A percentile compares a stretch with the other conserved stretches of the same genome.
Conservation (phyloP, 495 filamentous ascomycete species). For the Aspergillus haitiensis region DNA sequence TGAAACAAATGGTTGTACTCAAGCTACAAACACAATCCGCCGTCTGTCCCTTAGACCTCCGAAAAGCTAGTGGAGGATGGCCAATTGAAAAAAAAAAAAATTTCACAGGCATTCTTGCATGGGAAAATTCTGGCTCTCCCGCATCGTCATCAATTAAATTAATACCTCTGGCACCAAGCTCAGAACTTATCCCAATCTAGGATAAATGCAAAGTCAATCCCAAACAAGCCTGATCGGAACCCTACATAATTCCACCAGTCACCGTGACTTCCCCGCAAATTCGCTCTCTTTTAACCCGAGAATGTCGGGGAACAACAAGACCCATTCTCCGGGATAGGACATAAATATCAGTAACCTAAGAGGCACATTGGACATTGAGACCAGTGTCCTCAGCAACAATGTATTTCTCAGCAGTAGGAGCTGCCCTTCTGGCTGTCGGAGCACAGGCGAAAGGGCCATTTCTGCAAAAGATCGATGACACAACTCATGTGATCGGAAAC, state of each 20-base stretch:
- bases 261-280: neutral
- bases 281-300: neutral
- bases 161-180: neutral
- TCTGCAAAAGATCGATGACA: constrained; percentile 8
- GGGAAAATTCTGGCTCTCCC: too few relatives aligned
- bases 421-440: neutral
- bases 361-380: too few relatives aligned
- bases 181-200: neutral
- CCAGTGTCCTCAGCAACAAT: neutral
- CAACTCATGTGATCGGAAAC: constrained; percentile 31
- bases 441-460: constrained; percentile 6
- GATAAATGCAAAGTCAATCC: neutral
- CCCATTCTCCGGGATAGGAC: neutral
- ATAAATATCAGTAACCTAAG: neutral
- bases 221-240: neutral
- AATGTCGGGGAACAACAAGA: neutral
- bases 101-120: too few relatives aligned
- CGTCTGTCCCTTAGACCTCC: too few relatives aligned
- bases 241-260: neutral
- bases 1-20: too few relatives aligned
- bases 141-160: neutral
- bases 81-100: too few relatives aligned
- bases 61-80: too few relatives aligned
- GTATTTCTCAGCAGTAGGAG: neutral
- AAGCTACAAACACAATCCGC: too few relatives aligned